A percentile compares a stretch with the other conserved stretches of the same genome.
Evolutionary conservation across 352 stramenopile species (phyloP).

Genomic region (Phytophthora lateralis): DNA sequence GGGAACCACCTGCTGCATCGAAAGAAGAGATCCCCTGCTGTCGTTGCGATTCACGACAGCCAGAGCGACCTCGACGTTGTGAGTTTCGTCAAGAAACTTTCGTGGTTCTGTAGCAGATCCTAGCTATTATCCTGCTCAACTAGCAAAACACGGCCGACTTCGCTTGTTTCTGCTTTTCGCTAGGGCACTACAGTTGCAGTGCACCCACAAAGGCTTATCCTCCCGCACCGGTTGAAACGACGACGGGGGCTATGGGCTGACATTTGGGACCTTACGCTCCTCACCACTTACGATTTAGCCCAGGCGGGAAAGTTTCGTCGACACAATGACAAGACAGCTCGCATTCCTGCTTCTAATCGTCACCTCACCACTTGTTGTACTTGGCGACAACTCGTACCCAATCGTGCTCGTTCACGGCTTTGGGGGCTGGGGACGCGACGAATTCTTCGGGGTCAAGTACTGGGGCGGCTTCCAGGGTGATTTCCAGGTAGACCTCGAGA

Average conservation of each 20-base stretch:
- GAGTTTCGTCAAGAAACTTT: neutral
- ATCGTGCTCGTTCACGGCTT: slow-evolving; percentile 55
- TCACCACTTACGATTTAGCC: neutral
- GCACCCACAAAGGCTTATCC: neutral
- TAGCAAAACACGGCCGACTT: slow-evolving; percentile 1
- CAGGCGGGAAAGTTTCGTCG: neutral
- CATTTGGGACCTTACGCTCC: neutral
- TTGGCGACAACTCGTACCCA: slow-evolving; percentile 36
- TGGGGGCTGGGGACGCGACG: slow-evolving; percentile 35
- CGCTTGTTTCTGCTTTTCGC: neutral
- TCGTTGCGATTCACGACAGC: neutral
- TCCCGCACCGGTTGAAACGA: neutral
- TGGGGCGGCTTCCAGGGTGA: slow-evolving; percentile 47
- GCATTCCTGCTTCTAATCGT: slow-evolving; percentile 2
- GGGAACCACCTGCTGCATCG: neutral
- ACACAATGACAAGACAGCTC: neutral
- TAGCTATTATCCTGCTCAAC: neutral
- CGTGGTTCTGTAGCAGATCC: neutral
- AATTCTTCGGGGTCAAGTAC: slow-evolving; percentile 43
- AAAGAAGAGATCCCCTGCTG: neutral
- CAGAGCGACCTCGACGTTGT: neutral
- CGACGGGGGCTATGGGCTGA: neutral
- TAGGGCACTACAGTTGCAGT: neutral
- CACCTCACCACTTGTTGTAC: slow-evolving; percentile 1
- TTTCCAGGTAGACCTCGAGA: slow-evolving; percentile 35